Evolutionary conservation across 371 early-diverging fungal genomes (phyloP), one percentile per base, ranked within the genome.

Genomic region (Mucor mucedo): DNA sequence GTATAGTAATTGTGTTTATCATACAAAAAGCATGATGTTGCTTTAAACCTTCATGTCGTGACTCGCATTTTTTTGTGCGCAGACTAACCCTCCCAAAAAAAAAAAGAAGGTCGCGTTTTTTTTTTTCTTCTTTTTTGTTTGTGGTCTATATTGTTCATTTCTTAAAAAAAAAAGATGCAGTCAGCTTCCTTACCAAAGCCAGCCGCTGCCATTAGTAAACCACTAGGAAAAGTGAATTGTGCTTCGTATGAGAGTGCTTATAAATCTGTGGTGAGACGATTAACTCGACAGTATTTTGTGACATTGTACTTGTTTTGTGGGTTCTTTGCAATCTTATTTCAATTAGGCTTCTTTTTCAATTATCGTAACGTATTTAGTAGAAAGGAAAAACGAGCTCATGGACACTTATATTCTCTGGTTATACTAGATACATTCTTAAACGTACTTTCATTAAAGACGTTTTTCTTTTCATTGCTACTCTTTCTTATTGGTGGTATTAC

Each of bases 161-260:
- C 21, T 21, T 21, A 21, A 21, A 21, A 21, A 21, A 21, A 21
- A 21, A 47, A 47, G 47, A 58, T 58, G 58, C 58, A 58, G 32
- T 58, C 58, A 33, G 58, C 58, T 44, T 38, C 47, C 10, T n/a
- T 21, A 47, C 9, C 33, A 47, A 45, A 58, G 58, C 45, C 38
- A 16, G 11, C 45, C 40, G 28, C 42, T 40, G 42, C 55, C 16
- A 47, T 14, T n/a, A 44, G 42, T 35, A 32, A 33, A 5, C 11
- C 16, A 50, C 30, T 30, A 50, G 14, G 9, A 10, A 39, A 39
- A 45, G 29, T 21, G 41, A 44, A 11, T 45, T 54, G 55, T 38
- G 45, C 38, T 9, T 54, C 60, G 14, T 65, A 65, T 44, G 54
- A 38, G 39, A 48, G 30, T 48, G 65, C 65, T 11, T 65, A 59